phyloP scores from a whole-genome alignment of 2,329 filamentous ascomycete genomes.

The Claviceps lovelessii region DNA sequence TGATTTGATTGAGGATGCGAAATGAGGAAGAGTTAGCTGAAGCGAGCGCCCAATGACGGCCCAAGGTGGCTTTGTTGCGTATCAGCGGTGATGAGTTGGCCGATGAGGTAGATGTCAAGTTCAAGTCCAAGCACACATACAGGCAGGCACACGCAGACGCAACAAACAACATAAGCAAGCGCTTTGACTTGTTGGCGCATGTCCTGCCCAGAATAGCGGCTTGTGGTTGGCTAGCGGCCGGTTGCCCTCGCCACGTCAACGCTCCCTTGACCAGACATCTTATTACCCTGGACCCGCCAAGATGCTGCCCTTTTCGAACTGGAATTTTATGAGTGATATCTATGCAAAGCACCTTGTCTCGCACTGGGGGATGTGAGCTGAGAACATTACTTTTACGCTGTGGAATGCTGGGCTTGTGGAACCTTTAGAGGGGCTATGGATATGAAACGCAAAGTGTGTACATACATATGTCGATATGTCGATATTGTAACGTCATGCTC shows the following conservation, averaged over 20 bases:
- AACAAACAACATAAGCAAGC: background rate
- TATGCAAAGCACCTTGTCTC: background rate
- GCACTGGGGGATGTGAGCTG: background rate
- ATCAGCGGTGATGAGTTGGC: background rate
- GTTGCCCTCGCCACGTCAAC: background rate
- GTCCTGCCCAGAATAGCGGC: background rate
- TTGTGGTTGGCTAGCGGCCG: constrained; percentile 3
- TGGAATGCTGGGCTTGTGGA: background rate
- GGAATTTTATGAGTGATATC: background rate
- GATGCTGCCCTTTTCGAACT: background rate
- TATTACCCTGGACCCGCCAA: background rate
- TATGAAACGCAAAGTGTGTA: background rate
- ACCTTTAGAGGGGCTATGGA: background rate
- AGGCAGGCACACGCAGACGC: background rate
- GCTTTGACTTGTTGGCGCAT: background rate
- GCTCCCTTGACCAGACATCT: background rate
- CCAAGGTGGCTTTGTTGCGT: background rate
- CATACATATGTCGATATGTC: background rate
- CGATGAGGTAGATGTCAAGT: background rate
- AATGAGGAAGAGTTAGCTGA: background rate
- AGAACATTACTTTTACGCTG: background rate
- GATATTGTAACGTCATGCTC: background rate
- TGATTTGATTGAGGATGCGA: background rate
- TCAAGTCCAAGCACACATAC: background rate
- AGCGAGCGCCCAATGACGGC: background rate